Conservation (phyloP, 2,329 filamentous ascomycete species). For the Fusarium pseudonygamai region DNA sequence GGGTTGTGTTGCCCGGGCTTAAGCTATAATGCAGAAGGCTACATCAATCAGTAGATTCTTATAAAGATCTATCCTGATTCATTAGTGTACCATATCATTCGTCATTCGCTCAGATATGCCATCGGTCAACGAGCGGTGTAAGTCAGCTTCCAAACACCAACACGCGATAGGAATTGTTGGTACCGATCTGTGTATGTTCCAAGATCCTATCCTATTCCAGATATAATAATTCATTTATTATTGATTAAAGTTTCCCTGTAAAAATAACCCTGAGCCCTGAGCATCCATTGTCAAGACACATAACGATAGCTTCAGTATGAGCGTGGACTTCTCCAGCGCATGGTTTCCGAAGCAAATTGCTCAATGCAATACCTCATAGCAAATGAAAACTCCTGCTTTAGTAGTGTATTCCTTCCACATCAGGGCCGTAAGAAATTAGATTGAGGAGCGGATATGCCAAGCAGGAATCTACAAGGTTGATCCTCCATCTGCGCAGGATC, state of each 20-base stretch:
- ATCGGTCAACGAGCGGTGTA: neutral
- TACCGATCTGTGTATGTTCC: neutral
- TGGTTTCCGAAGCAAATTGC: neutral
- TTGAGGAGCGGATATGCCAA: neutral
- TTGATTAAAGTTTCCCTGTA: too few relatives aligned
- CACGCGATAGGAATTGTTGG: neutral
- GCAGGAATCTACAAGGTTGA: neutral
- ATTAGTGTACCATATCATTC: neutral
- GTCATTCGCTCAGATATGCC: neutral
- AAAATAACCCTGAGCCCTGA: neutral
- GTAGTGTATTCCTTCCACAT: neutral
- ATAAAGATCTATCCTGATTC: neutral
- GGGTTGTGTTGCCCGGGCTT: too few relatives aligned
- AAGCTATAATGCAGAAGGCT: neutral
- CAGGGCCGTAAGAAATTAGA: neutral
- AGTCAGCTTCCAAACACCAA: neutral
- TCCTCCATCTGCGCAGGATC: neutral
- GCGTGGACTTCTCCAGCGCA: neutral
- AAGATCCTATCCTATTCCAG: neutral
- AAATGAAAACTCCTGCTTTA: neutral
- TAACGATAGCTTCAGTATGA: neutral
- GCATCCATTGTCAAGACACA: neutral
- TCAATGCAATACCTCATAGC: neutral
- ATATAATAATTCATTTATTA: neutral
- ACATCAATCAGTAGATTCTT: too few relatives aligned